These are phyloP conservation scores for Tulasnella sp. DNA, from an alignment of 768 basidiomycete genomes.

Conservation along the genomic window DNA sequence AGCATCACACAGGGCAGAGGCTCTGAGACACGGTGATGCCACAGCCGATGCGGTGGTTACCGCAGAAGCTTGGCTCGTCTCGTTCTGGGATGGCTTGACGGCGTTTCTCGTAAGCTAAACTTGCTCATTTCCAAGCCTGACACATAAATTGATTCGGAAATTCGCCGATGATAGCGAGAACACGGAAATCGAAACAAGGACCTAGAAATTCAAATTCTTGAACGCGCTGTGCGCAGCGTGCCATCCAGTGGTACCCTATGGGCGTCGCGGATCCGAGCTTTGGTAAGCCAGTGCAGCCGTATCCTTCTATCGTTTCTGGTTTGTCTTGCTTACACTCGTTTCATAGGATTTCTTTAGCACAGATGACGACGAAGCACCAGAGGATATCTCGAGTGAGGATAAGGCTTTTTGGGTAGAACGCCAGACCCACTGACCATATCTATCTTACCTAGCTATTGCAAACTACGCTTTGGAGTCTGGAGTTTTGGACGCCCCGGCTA, in stretches of 20 bases:
- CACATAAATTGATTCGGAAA: neutral
- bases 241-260: conserved; percentile 75
- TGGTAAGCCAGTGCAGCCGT: conserved; percentile 46
- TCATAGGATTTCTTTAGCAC: conserved; percentile 9
- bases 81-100: conserved; percentile 72
- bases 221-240: conserved; percentile 65
- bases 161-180: conserved; percentile 42
- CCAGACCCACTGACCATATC: neutral
- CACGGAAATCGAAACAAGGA: conserved; percentile 34
- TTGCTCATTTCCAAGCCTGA: neutral
- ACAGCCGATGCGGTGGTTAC: conserved; percentile 37
- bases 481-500: conserved; percentile 41
- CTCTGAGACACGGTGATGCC: conserved; percentile 45
- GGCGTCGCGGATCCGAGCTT: conserved; percentile 69
- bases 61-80: conserved; percentile 52
- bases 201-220: conserved; percentile 44
- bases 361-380: neutral
- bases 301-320: neutral
- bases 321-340: neutral
- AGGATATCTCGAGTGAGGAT: neutral
- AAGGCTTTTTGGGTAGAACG: neutral
- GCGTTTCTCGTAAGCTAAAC: conserved; percentile 59
- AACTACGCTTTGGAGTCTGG: conserved; percentile 54
- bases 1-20: conserved; percentile 46
- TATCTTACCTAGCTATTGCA: conserved; percentile 49